Percentiles rank a stretch among this genome's conserved stretches.
These are phyloP conservation scores for Metschnikowia kunwiensis DNA, from an alignment of 805 yeast species.

Conservation along the genomic window DNA sequence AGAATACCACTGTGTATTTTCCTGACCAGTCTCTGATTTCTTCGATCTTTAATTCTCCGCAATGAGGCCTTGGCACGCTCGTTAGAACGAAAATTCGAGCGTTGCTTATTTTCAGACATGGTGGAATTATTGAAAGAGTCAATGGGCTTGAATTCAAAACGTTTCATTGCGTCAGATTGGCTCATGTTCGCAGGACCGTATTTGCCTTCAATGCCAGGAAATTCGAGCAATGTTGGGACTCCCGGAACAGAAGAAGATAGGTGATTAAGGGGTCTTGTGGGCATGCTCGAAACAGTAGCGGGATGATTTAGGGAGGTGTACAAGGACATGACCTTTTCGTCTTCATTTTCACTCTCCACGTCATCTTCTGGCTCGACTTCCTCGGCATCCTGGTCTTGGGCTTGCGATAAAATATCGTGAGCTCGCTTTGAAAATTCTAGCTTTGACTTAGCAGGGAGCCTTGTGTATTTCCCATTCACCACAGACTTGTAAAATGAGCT, in stretches of 20 bases:
- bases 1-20: conserved; percentile 17
- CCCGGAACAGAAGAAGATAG: conserved; percentile 17
- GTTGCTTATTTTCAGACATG: conserved; percentile 15
- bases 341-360: conserved; percentile 48
- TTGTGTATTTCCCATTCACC: conserved; percentile 14
- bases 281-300: conserved; percentile 10
- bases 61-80: conserved; percentile 67
- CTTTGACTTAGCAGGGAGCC: conserved; percentile 9
- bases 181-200: conserved; percentile 23
- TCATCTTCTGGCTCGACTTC: conserved; percentile 19
- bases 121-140: conserved; percentile 13
- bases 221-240: conserved; percentile 44
- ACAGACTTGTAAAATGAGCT: conserved; percentile 25
- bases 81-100: conserved; percentile 37
- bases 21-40: conserved; percentile 45
- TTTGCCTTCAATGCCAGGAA: conserved; percentile 38
- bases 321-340: conserved; percentile 66
- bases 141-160: conserved; percentile 18
- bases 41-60: conserved; percentile 55
- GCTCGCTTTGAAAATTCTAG: conserved; percentile 9
- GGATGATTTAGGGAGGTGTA: conserved; percentile 50
- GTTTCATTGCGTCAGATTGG: conserved; percentile 16
- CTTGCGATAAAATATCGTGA: conserved; percentile 1
- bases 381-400: conserved; percentile 8
- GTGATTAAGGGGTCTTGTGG: conserved; percentile 12